Base-by-base conservation (phyloP, 805 yeast genomes). In the Saccharomycopsis sp. region DNA sequence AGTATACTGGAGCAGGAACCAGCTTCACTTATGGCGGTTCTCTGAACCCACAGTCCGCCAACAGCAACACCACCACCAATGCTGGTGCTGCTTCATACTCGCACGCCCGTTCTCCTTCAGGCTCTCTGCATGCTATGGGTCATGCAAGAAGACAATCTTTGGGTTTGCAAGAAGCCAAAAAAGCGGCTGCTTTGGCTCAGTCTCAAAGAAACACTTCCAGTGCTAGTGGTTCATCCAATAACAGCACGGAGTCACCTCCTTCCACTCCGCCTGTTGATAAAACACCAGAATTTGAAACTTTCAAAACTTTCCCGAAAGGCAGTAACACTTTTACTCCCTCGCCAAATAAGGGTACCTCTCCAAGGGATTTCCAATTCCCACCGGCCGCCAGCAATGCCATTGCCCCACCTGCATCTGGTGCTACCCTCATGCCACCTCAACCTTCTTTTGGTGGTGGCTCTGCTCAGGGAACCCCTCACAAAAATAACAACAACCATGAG, bases 171-270 rank as follows among this genome's bases (percentile, higher is more conserved):
- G 98, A 89, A 61, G 97, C 97, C 9, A 87, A 84, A 53, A 80
- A 80, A 51, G 96, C 96, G 5, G 98, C 98, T n/a, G 96, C 96
- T 4, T 79, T 78, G 50, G 88, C 78, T 29, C 86, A 80, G 55
- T 79, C 81, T 2, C 92, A 71, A 87, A 58, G 60, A 54, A 2
- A 56, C 57, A 5, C 37, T 22, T 25, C 27, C 27, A 52, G 45
- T 37, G 54, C 48, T 1, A 13, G 9, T 18, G 15, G 7, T 8
- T 23, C 39, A 6, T 17, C 20, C 2, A 20, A 3, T 17, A 29
- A 25, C 27, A 34, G 41, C 38, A 47, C 49, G 38, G 54, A 52
- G 38, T 50, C 54, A 8, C 42, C 41, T 12, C 48, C 45, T 37
- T 48, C 45, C 2, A 29, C 41, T 33, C 40, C 42, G 4, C 48